A percentile compares a stretch with the other conserved stretches of the same genome.
These are phyloP conservation scores for Penicillium hordei DNA, from an alignment of 2,329 filamentous ascomycete genomes.

Conservation along the genomic window DNA sequence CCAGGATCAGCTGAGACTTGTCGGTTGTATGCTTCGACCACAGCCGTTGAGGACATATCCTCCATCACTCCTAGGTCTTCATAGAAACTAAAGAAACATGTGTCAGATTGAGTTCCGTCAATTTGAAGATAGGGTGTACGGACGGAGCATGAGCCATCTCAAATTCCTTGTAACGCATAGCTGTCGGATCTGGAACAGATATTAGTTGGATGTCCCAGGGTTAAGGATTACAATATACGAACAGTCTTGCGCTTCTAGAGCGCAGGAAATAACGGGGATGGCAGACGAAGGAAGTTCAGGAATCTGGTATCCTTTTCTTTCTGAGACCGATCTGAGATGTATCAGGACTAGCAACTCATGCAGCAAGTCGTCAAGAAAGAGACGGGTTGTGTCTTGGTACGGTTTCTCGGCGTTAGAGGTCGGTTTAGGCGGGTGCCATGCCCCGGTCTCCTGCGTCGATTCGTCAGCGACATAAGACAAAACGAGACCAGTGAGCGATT, in stretches of 20 bases:
- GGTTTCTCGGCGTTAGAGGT: constrained; percentile 35
- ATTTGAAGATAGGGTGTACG: background rate
- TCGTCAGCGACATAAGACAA: constrained; percentile 3
- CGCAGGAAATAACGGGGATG: constrained; percentile 40
- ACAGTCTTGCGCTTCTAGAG: constrained; percentile 39
- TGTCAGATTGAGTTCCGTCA: background rate
- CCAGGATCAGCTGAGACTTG: constrained; percentile 58
- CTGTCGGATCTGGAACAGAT: constrained; percentile 29
- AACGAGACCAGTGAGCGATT: background rate
- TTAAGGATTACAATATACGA: constrained; percentile 14
- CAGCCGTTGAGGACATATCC: constrained; percentile 62
- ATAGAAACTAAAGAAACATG: constrained; percentile 49
- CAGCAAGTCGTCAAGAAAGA: constrained; percentile 60
- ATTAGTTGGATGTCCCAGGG: constrained; percentile 13
- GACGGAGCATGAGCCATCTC: constrained; percentile 29
- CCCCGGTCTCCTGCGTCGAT: constrained; percentile 34
- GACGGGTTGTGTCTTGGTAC: constrained; percentile 41
- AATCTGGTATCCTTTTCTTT: constrained; percentile 36
- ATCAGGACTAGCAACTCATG: constrained; percentile 58
- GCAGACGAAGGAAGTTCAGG: constrained; percentile 38
- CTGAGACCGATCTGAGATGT: constrained; percentile 42
- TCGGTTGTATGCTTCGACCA: constrained; percentile 62
- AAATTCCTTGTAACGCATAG: constrained; percentile 31
- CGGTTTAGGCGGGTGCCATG: constrained; percentile 46
- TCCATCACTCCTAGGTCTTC: constrained; percentile 62